Evolutionary conservation across 805 yeast species (phyloP).

Genomic region (Zygosaccharomyces bailii): DNA sequence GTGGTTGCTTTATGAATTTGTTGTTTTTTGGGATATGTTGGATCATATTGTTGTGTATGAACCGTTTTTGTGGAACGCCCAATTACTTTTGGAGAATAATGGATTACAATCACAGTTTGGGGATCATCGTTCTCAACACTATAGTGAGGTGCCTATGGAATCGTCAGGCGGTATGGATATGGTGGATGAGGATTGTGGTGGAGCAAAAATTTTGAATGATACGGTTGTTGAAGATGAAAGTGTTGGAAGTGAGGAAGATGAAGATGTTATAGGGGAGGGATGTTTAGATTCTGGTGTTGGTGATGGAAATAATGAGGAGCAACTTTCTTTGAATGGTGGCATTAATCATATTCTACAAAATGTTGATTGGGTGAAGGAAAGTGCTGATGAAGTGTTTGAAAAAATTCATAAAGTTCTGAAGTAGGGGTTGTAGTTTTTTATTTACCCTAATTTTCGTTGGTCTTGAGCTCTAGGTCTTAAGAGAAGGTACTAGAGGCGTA

Average conservation of each 20-base stretch:
- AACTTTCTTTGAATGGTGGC: slow-evolving; percentile 6
- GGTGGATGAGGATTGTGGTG: neutral
- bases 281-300: neutral
- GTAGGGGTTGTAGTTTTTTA: neutral
- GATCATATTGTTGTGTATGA: slow-evolving; percentile 10
- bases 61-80: slow-evolving; percentile 15
- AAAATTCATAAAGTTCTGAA: slow-evolving; percentile 33
- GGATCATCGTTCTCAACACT: slow-evolving; percentile 6
- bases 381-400: slow-evolving; percentile 36
- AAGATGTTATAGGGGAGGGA: neutral
- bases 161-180: neutral
- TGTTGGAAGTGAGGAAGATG: neutral
- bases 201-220: neutral
- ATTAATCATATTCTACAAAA: slow-evolving; percentile 26
- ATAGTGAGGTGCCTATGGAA: neutral
- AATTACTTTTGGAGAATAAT: slow-evolving; percentile 12
- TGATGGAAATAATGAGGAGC: neutral
- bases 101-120: slow-evolving; percentile 11
- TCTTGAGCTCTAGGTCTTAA: no score
- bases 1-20: slow-evolving; percentile 15
- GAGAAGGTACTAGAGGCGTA: no score
- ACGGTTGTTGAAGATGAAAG: neutral
- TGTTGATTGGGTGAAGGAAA: slow-evolving; percentile 36
- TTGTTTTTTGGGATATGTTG: slow-evolving; percentile 15
- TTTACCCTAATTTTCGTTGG: neutral